phyloP scores from a whole-genome alignment of 2,329 filamentous ascomycete species.

The Neopestalotiopsis clavispora region DNA sequence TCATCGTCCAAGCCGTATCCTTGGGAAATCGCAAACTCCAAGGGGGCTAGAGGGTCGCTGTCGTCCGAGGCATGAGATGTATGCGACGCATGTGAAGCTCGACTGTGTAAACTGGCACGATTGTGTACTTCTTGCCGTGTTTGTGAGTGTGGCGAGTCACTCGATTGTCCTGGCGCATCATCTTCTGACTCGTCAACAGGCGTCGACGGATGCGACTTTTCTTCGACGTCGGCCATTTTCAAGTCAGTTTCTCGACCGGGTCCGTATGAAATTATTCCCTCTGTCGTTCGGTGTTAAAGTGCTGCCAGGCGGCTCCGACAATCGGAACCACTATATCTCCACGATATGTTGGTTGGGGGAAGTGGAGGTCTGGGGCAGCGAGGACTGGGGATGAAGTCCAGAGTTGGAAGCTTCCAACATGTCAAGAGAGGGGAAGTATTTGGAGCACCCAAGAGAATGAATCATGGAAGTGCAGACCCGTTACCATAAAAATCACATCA shows the following conservation, averaged over 20 bases:
- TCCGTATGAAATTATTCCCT: not conserved
- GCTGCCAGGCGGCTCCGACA: not conserved
- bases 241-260: not conserved
- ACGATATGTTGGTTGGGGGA: not conserved
- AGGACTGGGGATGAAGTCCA: not conserved
- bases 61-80: conserved; percentile 31
- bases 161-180: not conserved
- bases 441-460: not conserved
- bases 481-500: not conserved
- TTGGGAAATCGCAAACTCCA: conserved; percentile 32
- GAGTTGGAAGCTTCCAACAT: not conserved
- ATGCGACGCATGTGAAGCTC: not conserved
- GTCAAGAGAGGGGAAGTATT: not conserved
- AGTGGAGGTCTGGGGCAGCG: not conserved
- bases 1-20: conserved; percentile 41
- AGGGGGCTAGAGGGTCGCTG: conserved; percentile 28
- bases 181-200: not conserved
- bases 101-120: not conserved
- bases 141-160: not conserved
- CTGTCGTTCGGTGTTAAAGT: not conserved
- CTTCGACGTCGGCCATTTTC: not conserved
- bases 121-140: not conserved
- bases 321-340: conserved; percentile 2
- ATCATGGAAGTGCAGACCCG: not conserved
- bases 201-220: not conserved